Evolutionary conservation across 805 yeast species (phyloP).

Genomic region (Candida railenensis): DNA sequence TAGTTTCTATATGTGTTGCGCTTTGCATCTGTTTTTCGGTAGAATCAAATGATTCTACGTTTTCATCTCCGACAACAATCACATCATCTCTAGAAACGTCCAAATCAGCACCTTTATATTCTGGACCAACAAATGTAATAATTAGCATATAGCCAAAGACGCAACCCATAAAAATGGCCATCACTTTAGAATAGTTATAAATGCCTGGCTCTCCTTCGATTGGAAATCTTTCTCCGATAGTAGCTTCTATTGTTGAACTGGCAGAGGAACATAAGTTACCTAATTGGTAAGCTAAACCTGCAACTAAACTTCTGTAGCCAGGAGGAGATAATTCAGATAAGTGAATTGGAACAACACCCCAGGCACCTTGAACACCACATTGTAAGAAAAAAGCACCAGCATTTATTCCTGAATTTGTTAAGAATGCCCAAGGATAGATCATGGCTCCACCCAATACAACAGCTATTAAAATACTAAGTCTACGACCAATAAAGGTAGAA

Average conservation of each 20-base stretch:
- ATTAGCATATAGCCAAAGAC: conserved; percentile 54
- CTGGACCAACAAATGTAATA: conserved; percentile 59
- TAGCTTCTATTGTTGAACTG: conserved; percentile 66
- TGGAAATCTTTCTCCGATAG: conserved; percentile 55
- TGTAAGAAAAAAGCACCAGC: conserved; percentile 64
- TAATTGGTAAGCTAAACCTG: conserved; percentile 64
- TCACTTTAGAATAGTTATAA: conserved; percentile 56
- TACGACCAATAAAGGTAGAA: conserved; percentile 36
- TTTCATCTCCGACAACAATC: background rate
- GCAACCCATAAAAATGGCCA: conserved; percentile 67
- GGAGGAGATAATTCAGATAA: conserved; percentile 62
- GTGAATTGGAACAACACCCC: conserved; percentile 68
- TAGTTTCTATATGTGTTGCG: background rate
- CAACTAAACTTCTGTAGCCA: conserved; percentile 59
- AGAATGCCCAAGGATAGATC: conserved; percentile 40
- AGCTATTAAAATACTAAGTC: conserved; percentile 33
- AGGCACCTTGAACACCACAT: conserved; percentile 65
- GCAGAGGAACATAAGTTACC: conserved; percentile 70
- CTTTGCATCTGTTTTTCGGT: background rate
- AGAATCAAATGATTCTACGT: conserved; percentile 3
- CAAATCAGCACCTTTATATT: conserved; percentile 34
- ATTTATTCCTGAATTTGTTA: conserved; percentile 40
- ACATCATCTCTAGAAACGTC: conserved; percentile 13
- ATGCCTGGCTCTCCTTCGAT: conserved; percentile 18
- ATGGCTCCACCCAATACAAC: conserved; percentile 36